These are phyloP conservation scores for Neonectria punicea DNA, from an alignment of 2,329 filamentous ascomycete genomes.

Conservation along the genomic window DNA sequence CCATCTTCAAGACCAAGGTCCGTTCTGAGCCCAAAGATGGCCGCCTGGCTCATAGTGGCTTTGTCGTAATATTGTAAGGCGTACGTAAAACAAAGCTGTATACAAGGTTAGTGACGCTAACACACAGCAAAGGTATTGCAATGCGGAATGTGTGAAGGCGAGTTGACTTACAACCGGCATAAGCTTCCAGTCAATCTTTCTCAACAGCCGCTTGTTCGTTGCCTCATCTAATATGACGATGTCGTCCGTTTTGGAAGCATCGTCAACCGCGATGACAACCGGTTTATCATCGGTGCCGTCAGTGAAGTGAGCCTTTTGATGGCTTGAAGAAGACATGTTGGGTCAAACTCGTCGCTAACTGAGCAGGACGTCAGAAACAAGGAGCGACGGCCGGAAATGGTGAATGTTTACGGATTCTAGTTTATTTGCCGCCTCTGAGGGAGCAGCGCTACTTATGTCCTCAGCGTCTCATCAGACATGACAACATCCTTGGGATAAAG, in stretches of 20 bases:
- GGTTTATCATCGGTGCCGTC: conserved; percentile 10
- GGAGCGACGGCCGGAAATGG: background rate
- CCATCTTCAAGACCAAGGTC: conserved; percentile 43
- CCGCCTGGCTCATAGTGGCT: conserved; percentile 42
- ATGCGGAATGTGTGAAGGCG: background rate
- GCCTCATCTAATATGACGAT: conserved; percentile 20
- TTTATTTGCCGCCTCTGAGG: background rate
- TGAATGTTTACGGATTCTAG: background rate
- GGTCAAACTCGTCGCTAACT: background rate
- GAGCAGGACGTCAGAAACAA: background rate
- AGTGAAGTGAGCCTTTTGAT: background rate
- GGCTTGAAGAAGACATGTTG: background rate
- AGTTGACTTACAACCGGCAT: conserved; percentile 37
- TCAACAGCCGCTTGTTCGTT: conserved; percentile 26
- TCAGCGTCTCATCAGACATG: background rate
- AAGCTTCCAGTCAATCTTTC: conserved; percentile 38
- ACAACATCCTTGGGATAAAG: background rate
- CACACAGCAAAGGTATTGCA: too few species aligned
- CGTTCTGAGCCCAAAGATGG: conserved; percentile 45
- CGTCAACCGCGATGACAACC: conserved; percentile 11
- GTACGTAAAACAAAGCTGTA: conserved; percentile 44
- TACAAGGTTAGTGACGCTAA: background rate
- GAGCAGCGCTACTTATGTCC: conserved; percentile 4
- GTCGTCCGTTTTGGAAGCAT: background rate
- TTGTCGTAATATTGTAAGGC: conserved; percentile 48